Conservation (phyloP, 2,329 filamentous ascomycete genomes). For the Sarocladium brachiariae region DNA sequence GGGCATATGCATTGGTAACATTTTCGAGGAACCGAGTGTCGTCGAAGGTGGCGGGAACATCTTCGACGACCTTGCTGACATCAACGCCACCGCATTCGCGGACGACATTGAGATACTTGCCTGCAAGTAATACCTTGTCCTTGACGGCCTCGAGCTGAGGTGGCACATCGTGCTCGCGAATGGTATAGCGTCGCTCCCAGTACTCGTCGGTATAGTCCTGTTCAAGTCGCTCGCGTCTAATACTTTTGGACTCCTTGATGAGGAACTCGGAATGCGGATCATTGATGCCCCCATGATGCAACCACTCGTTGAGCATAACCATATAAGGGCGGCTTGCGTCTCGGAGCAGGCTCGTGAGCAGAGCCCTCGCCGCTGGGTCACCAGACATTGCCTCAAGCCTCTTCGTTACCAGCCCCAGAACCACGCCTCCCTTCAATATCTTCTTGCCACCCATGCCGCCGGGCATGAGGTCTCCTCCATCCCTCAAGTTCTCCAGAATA, state of each 20-base stretch:
- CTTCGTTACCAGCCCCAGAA: conserved; percentile 81
- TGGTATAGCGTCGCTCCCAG: conserved; percentile 96
- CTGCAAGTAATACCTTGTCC: conserved; percentile 88
- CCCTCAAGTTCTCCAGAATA: conserved; percentile 81
- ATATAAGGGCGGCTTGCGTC: conserved; percentile 94
- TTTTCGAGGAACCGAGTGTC: conserved; percentile 91
- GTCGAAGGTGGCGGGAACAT: conserved; percentile 89
- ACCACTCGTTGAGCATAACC: conserved; percentile 97
- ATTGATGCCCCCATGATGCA: conserved; percentile 91
- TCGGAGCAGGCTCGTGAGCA: conserved; percentile 75
- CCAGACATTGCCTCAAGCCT: conserved; percentile 85
- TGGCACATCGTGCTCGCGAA: conserved; percentile 84
- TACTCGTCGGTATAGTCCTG: conserved; percentile 99
- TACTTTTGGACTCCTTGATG: conserved; percentile 93
- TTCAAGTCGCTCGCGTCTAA: conserved; percentile 81
- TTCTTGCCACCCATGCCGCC: conserved; percentile 80
- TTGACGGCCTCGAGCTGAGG: conserved; percentile 87
- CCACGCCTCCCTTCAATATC: conserved; percentile 92
- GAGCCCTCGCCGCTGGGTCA: conserved; percentile 75
- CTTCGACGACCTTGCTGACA: conserved; percentile 77
- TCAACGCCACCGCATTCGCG: conserved; percentile 95
- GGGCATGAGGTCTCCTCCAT: conserved; percentile 74
- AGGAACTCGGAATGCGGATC: conserved; percentile 93
- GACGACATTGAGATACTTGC: conserved; percentile 97
- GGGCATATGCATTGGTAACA: conserved; percentile 88